Evolutionary conservation across 495 filamentous ascomycete genomes (phyloP).

Genomic region (Thermochaetoides thermophila): DNA sequence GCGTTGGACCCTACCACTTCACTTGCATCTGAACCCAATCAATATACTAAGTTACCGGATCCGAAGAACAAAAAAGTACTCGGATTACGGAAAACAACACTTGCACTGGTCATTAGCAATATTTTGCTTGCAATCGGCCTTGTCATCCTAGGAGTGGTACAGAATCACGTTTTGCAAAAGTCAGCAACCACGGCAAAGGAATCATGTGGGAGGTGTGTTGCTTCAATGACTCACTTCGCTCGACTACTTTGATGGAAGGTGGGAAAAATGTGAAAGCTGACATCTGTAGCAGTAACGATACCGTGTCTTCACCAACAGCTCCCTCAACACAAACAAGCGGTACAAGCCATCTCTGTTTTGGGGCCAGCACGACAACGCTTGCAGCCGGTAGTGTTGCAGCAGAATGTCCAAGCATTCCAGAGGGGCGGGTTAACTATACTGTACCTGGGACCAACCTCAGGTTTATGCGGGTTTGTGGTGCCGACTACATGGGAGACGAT

Average conservation of each 20-base stretch:
- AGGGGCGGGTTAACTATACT: background rate
- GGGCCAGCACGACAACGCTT: too few relatives aligned
- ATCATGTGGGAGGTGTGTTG: background rate
- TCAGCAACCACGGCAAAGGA: background rate
- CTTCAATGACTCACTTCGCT: too few relatives aligned
- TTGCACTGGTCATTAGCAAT: slow-evolving; percentile 4
- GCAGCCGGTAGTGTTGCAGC: too few relatives aligned
- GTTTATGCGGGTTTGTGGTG: slow-evolving; percentile 3
- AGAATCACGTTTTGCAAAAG: background rate
- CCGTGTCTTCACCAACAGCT: background rate
- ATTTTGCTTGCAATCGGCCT: slow-evolving; percentile 2
- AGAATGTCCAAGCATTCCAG: too few relatives aligned
- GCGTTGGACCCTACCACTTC: too few relatives aligned
- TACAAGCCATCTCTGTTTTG: too few relatives aligned
- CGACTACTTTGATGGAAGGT: background rate
- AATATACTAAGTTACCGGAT: too few relatives aligned
- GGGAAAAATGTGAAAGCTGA: background rate
- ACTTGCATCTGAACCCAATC: too few relatives aligned
- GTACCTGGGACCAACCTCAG: slow-evolving; percentile 6
- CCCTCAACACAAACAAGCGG: background rate
- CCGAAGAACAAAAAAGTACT: too few relatives aligned
- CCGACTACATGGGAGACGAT: slow-evolving; percentile 3
- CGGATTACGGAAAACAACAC: slow-evolving; percentile 3
- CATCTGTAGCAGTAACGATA: background rate
- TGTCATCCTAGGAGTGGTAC: slow-evolving; percentile 2